Evolutionary conservation across 2,329 filamentous ascomycete species (phyloP).

Genomic region (Beauveria sp.): DNA sequence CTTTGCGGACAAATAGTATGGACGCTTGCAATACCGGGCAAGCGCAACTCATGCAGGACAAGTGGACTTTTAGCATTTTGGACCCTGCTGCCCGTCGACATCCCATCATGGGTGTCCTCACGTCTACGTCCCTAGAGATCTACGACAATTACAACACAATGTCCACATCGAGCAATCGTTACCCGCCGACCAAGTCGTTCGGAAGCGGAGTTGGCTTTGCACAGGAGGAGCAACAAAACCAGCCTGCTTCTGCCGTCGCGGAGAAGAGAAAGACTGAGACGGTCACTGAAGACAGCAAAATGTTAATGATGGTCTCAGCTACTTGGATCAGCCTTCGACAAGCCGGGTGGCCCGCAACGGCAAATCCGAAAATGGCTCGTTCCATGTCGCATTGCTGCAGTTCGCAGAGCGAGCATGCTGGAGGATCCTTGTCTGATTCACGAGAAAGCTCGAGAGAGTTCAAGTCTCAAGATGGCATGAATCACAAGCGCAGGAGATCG

Average conservation of each 20-base stretch:
- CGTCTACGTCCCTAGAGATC: constrained; percentile 56
- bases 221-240: constrained; percentile 9
- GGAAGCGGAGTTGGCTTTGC: constrained; percentile 15
- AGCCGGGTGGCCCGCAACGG: constrained; percentile 27
- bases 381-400: constrained; percentile 19
- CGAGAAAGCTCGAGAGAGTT: constrained; percentile 5
- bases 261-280: constrained; percentile 24
- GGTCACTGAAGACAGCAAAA: constrained; percentile 27
- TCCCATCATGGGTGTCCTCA: constrained; percentile 65
- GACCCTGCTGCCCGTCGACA: constrained; percentile 61
- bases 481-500: constrained; percentile 1
- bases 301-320: constrained; percentile 31
- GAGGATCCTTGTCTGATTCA: constrained; percentile 8
- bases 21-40: constrained; percentile 13
- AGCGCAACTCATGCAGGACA: constrained; percentile 33
- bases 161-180: constrained; percentile 39
- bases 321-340: constrained; percentile 31
- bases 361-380: constrained; percentile 22
- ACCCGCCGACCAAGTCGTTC: constrained; percentile 36
- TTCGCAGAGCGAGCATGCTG: constrained; percentile 9
- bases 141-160: constrained; percentile 59
- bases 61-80: constrained; percentile 73
- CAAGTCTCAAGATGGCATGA: neutral
- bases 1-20: constrained; percentile 17
- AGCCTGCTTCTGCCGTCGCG: neutral